phyloP scores from a whole-genome alignment of 2,329 filamentous ascomycete genomes.

The Apiospora sp. region DNA sequence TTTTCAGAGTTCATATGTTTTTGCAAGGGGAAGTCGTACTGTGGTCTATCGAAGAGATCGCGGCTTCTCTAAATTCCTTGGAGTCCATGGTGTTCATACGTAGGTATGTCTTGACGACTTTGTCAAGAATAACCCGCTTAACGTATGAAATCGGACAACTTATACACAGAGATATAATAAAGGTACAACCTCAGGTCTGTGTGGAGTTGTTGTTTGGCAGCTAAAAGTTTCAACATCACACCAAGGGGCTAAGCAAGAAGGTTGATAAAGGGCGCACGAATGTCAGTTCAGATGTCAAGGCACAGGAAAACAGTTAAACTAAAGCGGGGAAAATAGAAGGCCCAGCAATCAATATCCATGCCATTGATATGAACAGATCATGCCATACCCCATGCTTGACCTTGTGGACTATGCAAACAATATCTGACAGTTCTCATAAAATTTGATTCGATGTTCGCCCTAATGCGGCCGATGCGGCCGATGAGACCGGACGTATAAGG shows the following conservation, averaged over 20 bases:
- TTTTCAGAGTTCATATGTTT: background rate
- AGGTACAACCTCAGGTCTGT: background rate
- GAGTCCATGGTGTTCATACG: conserved; percentile 69
- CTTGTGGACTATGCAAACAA: background rate
- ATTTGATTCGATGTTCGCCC: background rate
- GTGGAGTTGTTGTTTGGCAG: background rate
- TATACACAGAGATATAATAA: background rate
- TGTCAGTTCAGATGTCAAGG: conserved; percentile 1
- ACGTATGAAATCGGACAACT: background rate
- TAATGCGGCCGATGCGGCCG: background rate
- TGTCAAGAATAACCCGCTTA: too few relatives aligned
- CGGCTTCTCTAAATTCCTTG: conserved; percentile 78
- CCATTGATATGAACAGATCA: background rate
- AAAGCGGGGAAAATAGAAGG: background rate
- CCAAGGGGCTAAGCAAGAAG: background rate
- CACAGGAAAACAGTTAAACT: background rate
- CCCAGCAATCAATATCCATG: background rate
- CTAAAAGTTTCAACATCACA: background rate
- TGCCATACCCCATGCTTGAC: background rate
- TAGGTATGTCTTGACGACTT: background rate
- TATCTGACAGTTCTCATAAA: background rate
- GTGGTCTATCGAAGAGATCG: conserved; percentile 81
- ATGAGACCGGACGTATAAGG: background rate
- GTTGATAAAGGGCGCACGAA: background rate
- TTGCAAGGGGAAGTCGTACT: conserved; percentile 63